Conservation (phyloP, 805 yeast species). For the Candida ipomoeae region DNA sequence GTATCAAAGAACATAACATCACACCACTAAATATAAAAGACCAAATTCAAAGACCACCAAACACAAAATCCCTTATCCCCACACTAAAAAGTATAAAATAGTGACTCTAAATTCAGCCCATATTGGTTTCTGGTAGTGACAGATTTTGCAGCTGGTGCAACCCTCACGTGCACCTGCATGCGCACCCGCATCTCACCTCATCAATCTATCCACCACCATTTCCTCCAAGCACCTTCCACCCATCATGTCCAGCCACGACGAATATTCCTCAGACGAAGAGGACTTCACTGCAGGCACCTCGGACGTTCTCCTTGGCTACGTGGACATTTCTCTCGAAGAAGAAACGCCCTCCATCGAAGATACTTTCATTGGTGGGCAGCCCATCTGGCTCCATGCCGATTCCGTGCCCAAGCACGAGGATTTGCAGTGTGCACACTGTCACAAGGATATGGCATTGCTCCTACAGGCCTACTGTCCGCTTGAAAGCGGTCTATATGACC, state of each 20-base stretch:
- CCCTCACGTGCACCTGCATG: not conserved
- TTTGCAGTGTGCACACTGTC: constrained; percentile 65
- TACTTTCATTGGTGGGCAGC: constrained; percentile 74
- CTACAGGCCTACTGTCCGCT: constrained; percentile 81
- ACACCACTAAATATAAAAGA: no score
- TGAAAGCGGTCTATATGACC: constrained; percentile 66
- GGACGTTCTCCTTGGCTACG: constrained; percentile 55
- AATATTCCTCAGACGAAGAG: constrained; percentile 54
- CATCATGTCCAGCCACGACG: constrained; percentile 40
- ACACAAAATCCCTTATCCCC: no score
- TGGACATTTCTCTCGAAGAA: constrained; percentile 53
- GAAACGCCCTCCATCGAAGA: constrained; percentile 47
- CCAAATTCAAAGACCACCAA: no score
- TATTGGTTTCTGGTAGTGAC: no score
- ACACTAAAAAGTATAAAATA: no score
- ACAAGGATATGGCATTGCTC: constrained; percentile 56
- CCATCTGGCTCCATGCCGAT: constrained; percentile 59
- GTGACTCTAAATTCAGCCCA: no score
- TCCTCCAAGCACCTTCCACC: not conserved
- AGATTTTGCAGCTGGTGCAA: no score
- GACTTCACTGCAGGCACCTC: constrained; percentile 31
- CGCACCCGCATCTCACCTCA: not conserved
- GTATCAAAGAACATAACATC: no score
- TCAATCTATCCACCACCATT: not conserved
- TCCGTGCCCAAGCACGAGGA: constrained; percentile 54